A percentile compares a stretch with the other conserved stretches of the same genome.
Conservation (phyloP, 805 yeast species). For the Wickerhamomyces strasburgensis region DNA sequence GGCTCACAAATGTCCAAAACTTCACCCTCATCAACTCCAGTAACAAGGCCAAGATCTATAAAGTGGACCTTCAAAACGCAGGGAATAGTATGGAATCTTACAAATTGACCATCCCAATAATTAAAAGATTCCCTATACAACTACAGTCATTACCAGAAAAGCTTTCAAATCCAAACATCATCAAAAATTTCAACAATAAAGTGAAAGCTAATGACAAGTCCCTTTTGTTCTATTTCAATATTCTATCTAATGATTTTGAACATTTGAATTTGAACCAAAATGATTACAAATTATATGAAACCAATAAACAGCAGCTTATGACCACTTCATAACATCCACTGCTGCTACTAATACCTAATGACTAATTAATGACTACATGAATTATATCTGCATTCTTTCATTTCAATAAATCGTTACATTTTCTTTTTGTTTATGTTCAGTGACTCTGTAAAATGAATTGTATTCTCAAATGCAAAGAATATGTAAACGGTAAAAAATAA, state of each 20-base stretch:
- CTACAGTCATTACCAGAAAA: slow-evolving; percentile 10
- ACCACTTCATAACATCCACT: too few relatives aligned
- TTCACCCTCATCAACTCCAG: slow-evolving; percentile 19
- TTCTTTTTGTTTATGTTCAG: too few relatives aligned
- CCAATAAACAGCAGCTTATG: too few relatives aligned
- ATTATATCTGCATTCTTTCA: too few relatives aligned
- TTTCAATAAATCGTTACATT: too few relatives aligned
- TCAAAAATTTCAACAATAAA: slow-evolving; percentile 23
- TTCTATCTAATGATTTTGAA: slow-evolving; percentile 19
- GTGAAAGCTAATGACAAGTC: slow-evolving; percentile 11
- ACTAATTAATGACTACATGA: too few relatives aligned
- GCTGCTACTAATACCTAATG: too few relatives aligned
- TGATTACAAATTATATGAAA: slow-evolving; percentile 18
- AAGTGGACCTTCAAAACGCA: slow-evolving; percentile 9
- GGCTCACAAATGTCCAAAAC: slow-evolving; percentile 7
- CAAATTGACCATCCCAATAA: slow-evolving; percentile 18
- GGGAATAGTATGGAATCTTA: slow-evolving; percentile 11
- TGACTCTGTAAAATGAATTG: too few relatives aligned
- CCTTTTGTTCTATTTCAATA: slow-evolving; percentile 18
- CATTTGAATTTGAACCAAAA: slow-evolving; percentile 9
- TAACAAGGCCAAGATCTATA: slow-evolving; percentile 15
- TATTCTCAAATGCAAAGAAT: too few relatives aligned
- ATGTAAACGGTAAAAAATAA: too few relatives aligned
- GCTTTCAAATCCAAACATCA: slow-evolving; percentile 10
- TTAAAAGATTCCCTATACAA: slow-evolving; percentile 10